Evolutionary conservation across 2,329 filamentous ascomycete genomes (phyloP).

Genomic region (Tolypocladium amazonense): DNA sequence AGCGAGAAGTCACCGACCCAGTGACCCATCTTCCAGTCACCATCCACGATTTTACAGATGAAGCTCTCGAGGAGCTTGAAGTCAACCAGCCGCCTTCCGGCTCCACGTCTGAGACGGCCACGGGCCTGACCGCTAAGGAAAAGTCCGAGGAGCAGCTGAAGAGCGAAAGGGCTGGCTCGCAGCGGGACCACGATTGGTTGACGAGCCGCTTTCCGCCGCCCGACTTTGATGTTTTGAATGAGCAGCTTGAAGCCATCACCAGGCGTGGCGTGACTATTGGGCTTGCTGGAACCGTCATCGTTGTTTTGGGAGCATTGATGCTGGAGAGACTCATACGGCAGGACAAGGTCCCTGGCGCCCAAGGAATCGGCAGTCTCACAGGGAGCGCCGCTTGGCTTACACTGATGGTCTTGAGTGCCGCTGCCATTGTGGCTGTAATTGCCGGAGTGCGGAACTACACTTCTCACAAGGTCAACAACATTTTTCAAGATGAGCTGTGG

Average conservation of each 20-base stretch:
- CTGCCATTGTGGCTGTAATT: slow-evolving; percentile 23
- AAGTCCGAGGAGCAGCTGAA: slow-evolving; percentile 29
- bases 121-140: slow-evolving; percentile 23
- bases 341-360: background rate
- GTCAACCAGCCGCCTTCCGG: slow-evolving; percentile 22
- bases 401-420: slow-evolving; percentile 14
- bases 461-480: slow-evolving; percentile 45
- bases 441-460: slow-evolving; percentile 47
- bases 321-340: slow-evolving; percentile 7
- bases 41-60: slow-evolving; percentile 58
- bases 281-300: slow-evolving; percentile 22
- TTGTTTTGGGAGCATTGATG: slow-evolving; percentile 15
- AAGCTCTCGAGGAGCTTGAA: slow-evolving; percentile 37
- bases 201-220: slow-evolving; percentile 36
- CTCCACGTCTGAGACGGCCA: slow-evolving; percentile 23
- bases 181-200: slow-evolving; percentile 29
- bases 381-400: slow-evolving; percentile 12
- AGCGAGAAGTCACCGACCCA: slow-evolving; percentile 59
- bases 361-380: background rate
- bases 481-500: slow-evolving; percentile 63
- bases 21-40: slow-evolving; percentile 59
- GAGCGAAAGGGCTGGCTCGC: slow-evolving; percentile 22
- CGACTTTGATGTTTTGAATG: slow-evolving; percentile 30
- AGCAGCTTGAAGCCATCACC: slow-evolving; percentile 19
- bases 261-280: slow-evolving; percentile 24